Base-by-base conservation (phyloP, 495 filamentous ascomycete species). In the Talaromyces proteolyticus region DNA sequence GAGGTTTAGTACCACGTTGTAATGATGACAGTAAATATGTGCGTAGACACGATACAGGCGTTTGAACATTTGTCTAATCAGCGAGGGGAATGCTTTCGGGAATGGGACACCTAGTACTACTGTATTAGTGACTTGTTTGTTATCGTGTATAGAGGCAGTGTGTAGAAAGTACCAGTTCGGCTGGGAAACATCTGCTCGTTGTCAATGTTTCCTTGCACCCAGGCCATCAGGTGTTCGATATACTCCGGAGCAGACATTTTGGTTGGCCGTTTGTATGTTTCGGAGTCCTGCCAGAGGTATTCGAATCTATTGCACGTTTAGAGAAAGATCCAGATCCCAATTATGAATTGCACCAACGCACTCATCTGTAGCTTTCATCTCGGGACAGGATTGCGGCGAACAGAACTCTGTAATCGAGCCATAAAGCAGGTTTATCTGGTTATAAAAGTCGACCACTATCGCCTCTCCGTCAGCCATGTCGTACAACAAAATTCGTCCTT, bases 361-460 rank as follows among this genome's bases (percentile, higher is more conserved):
- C 88, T 98, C 93, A 72, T 98, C 93, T 7, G 93, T 97, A 21
- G 93, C 93, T 70, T 98, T 98, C 93, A 98, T 98, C 72, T 97
- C 93, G 2, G 92, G 93, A 64, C 93, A 98, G 46, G 90, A 88
- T 57, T 88, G 87, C 21, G 93, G 93, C 20, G 93, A 97, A 74
- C 93, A 98, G 70, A 97, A 98, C 60, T 98, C 93, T 47, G 93
- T 98, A 63, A 98, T 96, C 49, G 93, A 91, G 52, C 93, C 93
- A 67, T 98, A 98, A 47, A 98, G 86, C 21, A 98, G 83, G 71
- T 98, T 98, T 67, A 97, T 93, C 67, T 98, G 93, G 72, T 97
- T 98, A 81, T 97, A 98, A 70, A 98, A 98, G 67, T 98, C 93
- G 72, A 98, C 93, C 62, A 98, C 92, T 95, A 57, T 40, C 42